Evolutionary conservation across 352 stramenopile species (phyloP), one percentile per base, ranked within the genome.

Genomic region (Globisporangium apiculatum): DNA sequence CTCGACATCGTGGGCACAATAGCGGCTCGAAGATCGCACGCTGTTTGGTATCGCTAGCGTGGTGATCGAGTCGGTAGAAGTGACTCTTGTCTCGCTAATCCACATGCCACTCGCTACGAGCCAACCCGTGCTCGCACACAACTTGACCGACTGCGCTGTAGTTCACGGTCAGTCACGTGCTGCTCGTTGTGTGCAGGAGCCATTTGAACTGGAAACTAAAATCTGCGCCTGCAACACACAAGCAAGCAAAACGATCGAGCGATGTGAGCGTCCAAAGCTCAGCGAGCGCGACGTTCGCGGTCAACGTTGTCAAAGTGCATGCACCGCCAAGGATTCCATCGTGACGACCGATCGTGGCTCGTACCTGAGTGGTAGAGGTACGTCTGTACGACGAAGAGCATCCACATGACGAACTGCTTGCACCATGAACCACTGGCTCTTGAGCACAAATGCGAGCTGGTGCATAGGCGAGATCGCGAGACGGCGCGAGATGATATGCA

Each of bases 151-250:
- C 18, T 24, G 18, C 2, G 18, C 18, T 24, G 18, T 24, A 24
- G 18, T 24, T 24, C 18, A 1, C 18, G 1, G 18, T 24, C 18
- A 24, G 18, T 24, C 18, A 24, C 18, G 18, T 24, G 18, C 18
- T 31, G 35, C 12, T 47, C 42, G 14, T 47, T 5, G 5, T 6
- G 15, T 55, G 41, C 24, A 18, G 7, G 0, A 70, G 53, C 61
- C 65, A 71, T 8, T 60, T 46, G 42, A 71, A 71, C 52, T 67
- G 55, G 45, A 71, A 71, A 14, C 36, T 62, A 18, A 67, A 67
- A 38, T 71, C 64, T 35, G 31, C 46, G 10, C 64, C 64, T 51
- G 58, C 7, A 5, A 18, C n/a, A 9, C n/a, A 51, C 2, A 17
- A 51, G 14, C n/a, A 5, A 36, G n/a, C 17, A 36, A 37, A 47